Conservation (phyloP, 768 basidiomycete species). For the Dioszegia hungarica region DNA sequence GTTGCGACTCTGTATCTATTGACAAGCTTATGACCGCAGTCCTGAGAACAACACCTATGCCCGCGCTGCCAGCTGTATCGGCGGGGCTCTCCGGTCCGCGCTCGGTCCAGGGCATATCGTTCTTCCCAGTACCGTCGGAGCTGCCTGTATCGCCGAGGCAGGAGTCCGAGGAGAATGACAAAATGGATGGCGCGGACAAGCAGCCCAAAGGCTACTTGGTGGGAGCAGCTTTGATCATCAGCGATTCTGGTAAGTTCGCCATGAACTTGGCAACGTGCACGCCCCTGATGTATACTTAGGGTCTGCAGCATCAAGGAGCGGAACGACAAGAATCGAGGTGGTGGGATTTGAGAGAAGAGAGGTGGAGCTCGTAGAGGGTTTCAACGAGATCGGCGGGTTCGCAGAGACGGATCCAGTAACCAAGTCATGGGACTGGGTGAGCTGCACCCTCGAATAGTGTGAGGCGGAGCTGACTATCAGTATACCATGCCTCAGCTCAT, state of each 20-base stretch:
- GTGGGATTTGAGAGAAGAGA: slow-evolving; percentile 19
- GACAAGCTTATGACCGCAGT: slow-evolving; percentile 5
- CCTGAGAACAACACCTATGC: slow-evolving; percentile 22
- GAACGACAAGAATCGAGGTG: slow-evolving; percentile 1
- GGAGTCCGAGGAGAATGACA: no score
- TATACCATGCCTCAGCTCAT: background rate
- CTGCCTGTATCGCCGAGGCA: no score
- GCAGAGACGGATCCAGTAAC: background rate
- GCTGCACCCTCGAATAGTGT: background rate
- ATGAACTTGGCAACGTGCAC: no score
- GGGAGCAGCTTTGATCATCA: slow-evolving; percentile 16
- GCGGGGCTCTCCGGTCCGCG: no score
- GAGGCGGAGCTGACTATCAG: background rate
- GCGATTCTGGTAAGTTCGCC: slow-evolving; percentile 20
- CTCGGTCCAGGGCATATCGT: background rate
- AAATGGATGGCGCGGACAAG: no score
- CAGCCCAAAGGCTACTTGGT: background rate
- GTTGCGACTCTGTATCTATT: background rate
- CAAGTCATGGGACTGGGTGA: slow-evolving; percentile 30
- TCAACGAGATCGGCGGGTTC: slow-evolving; percentile 17
- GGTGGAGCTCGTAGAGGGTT: slow-evolving; percentile 26
- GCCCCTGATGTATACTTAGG: no score
- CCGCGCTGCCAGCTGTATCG: slow-evolving; percentile 8
- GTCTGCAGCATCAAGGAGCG: no score
- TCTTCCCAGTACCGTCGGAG: background rate